A percentile compares a stretch with the other conserved stretches of the same genome.
Evolutionary conservation across 1,139 yeast genomes (phyloP).

Genomic region (Candida gigantensis): DNA sequence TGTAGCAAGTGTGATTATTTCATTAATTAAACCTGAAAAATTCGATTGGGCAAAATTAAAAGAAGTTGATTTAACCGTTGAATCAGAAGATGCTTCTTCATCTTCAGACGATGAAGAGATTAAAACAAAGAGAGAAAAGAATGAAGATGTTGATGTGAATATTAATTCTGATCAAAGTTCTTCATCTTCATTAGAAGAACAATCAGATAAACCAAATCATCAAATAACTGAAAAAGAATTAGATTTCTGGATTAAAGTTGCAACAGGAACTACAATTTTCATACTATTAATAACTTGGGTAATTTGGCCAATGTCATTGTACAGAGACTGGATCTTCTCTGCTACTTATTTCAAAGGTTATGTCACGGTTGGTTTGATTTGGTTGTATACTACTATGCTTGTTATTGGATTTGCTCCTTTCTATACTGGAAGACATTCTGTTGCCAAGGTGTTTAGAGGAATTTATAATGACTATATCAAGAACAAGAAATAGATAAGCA

Average conservation of each 20-base stretch:
- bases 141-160: constrained; percentile 9
- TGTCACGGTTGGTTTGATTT: constrained; percentile 37
- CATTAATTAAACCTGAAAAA: constrained; percentile 26
- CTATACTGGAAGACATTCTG: constrained; percentile 34
- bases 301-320: constrained; percentile 49
- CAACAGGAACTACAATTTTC: constrained; percentile 29
- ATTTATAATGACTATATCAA: constrained; percentile 21
- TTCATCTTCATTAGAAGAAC: constrained; percentile 1
- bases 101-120: constrained; percentile 4
- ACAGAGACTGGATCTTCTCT: constrained; percentile 44
- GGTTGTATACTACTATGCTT: constrained; percentile 35
- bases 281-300: constrained; percentile 37
- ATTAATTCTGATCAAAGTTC: constrained; percentile 6
- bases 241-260: constrained; percentile 26
- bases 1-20: constrained; percentile 24
- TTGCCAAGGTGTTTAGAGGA: constrained; percentile 24
- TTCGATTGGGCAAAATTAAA: constrained; percentile 35
- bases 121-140: constrained; percentile 8
- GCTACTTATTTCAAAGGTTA: constrained; percentile 43
- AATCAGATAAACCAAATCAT: too few species aligned
- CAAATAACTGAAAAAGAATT: constrained; percentile 17
- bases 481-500: constrained; percentile 6
- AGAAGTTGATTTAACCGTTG: constrained; percentile 23
- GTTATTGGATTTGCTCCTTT: constrained; percentile 41
- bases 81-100: constrained; percentile 15